phyloP scores from a whole-genome alignment of 805 yeast species.

The Candida taoyuanica region DNA sequence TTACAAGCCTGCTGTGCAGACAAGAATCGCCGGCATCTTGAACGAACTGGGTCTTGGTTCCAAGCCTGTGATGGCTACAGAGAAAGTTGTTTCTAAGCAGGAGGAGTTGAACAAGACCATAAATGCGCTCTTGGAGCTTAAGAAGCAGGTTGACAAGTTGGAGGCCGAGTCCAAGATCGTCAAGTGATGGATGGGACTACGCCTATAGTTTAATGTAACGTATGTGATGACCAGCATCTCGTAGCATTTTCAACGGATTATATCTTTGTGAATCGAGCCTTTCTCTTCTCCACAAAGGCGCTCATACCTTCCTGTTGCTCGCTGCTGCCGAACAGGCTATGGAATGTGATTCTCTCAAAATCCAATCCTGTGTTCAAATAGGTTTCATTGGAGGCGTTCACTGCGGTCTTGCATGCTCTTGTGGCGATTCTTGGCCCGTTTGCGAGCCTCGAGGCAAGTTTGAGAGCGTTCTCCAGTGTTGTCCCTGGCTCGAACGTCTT shows the following conservation, averaged over 20 bases:
- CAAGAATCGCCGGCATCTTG: slow-evolving; percentile 53
- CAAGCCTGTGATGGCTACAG: slow-evolving; percentile 86
- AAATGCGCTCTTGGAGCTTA: slow-evolving; percentile 71
- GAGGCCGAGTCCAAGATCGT: slow-evolving; percentile 65
- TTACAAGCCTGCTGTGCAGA: slow-evolving; percentile 71
- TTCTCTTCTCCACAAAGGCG: slow-evolving; percentile 45
- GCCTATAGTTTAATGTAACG: neutral
- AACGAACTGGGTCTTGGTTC: slow-evolving; percentile 77
- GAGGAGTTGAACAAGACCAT: slow-evolving; percentile 71
- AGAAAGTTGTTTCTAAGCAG: slow-evolving; percentile 67
- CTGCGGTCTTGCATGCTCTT: slow-evolving; percentile 42
- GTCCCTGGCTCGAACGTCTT: slow-evolving; percentile 34
- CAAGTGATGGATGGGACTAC: too few species aligned
- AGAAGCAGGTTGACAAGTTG: slow-evolving; percentile 81
- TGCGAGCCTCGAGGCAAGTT: slow-evolving; percentile 41
- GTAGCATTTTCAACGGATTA: slow-evolving; percentile 1
- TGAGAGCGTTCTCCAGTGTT: slow-evolving; percentile 39
- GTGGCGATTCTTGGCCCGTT: slow-evolving; percentile 38
- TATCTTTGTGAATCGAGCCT: slow-evolving; percentile 29
- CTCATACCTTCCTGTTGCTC: slow-evolving; percentile 49
- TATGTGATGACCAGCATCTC: neutral
- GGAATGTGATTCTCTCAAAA: slow-evolving; percentile 42
- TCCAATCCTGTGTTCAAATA: slow-evolving; percentile 35
- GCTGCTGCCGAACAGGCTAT: slow-evolving; percentile 39
- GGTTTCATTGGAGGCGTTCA: slow-evolving; percentile 36